Evolutionary conservation across 768 basidiomycete species (phyloP).

Genomic region (Collybia sordida): DNA sequence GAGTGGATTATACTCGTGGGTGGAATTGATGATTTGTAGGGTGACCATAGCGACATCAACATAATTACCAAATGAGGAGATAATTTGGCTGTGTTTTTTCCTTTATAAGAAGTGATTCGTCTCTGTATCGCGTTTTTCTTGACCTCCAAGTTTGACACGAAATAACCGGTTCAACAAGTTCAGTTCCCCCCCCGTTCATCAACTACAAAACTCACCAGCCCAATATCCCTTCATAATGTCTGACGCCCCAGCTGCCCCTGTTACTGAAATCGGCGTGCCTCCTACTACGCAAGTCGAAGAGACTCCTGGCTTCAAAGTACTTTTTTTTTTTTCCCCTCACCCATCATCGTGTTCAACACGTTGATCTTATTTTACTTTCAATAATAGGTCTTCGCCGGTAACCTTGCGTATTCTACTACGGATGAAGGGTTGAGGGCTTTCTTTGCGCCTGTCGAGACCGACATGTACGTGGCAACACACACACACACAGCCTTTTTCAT

Average conservation of each 20-base stretch:
- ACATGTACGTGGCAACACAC: slow-evolving; percentile 67
- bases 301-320: slow-evolving; percentile 79
- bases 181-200: slow-evolving; percentile 48
- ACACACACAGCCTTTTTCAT: slow-evolving; percentile 44
- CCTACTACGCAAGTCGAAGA: slow-evolving; percentile 77
- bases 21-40: no score
- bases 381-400: slow-evolving; percentile 87
- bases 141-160: slow-evolving; percentile 84
- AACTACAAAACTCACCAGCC: slow-evolving; percentile 51
- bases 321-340: slow-evolving; percentile 17
- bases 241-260: slow-evolving; percentile 85
- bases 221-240: slow-evolving; percentile 74
- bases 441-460: slow-evolving; percentile 84
- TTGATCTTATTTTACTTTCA: slow-evolving; percentile 14
- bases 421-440: slow-evolving; percentile 94
- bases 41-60: slow-evolving; percentile 45
- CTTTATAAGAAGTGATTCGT: slow-evolving; percentile 34
- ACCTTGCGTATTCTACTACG: slow-evolving; percentile 92
- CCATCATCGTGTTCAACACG: no score
- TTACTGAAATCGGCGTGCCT: slow-evolving; percentile 83
- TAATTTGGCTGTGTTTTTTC: slow-evolving; percentile 36
- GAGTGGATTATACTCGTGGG: no score
- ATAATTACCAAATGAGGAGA: slow-evolving; percentile 22
- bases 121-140: slow-evolving; percentile 35
- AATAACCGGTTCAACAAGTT: slow-evolving; percentile 85